phyloP scores from a whole-genome alignment of 768 basidiomycete genomes.

The Panaeolus papilionaceus region DNA sequence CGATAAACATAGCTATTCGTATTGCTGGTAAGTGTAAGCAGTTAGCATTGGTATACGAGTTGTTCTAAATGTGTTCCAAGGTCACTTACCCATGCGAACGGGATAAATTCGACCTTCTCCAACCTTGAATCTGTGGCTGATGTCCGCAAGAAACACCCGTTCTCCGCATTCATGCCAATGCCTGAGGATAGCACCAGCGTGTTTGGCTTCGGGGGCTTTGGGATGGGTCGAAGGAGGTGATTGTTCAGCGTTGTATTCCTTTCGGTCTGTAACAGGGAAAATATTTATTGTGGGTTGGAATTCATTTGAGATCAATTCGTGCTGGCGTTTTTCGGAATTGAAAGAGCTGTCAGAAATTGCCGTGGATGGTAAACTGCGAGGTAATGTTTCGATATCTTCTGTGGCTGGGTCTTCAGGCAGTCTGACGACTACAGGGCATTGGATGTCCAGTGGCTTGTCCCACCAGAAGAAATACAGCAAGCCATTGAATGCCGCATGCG shows the following conservation, averaged over 20 bases:
- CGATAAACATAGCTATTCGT: background rate
- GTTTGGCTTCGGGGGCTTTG: background rate
- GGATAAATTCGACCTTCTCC: constrained; percentile 9
- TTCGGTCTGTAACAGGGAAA: background rate
- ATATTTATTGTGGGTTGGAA: background rate
- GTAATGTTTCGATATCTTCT: background rate
- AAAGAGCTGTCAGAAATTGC: background rate
- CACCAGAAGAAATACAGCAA: constrained; percentile 39
- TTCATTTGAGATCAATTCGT: background rate
- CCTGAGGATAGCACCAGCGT: background rate
- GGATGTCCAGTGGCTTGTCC: constrained; percentile 36
- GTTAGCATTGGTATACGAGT: background rate
- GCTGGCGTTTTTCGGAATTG: background rate
- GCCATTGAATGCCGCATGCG: constrained; percentile 34
- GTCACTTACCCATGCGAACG: background rate
- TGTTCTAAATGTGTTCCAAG: background rate
- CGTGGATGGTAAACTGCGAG: background rate
- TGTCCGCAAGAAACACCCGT: constrained; percentile 1
- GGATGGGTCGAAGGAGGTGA: background rate
- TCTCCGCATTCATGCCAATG: constrained; percentile 8
- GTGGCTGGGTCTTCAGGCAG: background rate
- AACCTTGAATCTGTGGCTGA: constrained; percentile 8
- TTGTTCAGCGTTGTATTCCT: background rate
- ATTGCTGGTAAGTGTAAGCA: background rate
- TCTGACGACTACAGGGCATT: constrained; percentile 12